Conservation (phyloP, 495 filamentous ascomycete species). For the Saxophila tyrrhenica region DNA sequence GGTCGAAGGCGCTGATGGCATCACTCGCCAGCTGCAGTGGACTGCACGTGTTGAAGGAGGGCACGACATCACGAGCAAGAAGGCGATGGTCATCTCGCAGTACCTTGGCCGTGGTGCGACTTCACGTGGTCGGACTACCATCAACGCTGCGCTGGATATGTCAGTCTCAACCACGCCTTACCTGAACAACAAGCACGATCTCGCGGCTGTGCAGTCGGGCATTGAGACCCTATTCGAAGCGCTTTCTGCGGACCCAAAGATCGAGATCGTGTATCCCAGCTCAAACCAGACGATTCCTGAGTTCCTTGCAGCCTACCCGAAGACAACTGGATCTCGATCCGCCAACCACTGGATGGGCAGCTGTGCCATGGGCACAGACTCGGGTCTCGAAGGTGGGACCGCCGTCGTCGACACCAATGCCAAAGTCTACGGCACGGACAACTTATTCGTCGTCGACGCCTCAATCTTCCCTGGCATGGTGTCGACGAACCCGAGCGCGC, state of each 20-base stretch:
- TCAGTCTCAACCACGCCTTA: slow-evolving; percentile 44
- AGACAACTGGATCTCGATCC: slow-evolving; percentile 36
- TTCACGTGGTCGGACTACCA: slow-evolving; percentile 51
- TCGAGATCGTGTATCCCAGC: slow-evolving; percentile 44
- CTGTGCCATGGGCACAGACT: slow-evolving; percentile 54
- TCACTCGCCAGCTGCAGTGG: slow-evolving; percentile 55
- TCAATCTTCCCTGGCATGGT: slow-evolving; percentile 52
- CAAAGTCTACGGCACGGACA: slow-evolving; percentile 60
- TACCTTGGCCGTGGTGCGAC: slow-evolving; percentile 54
- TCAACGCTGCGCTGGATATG: slow-evolving; percentile 45
- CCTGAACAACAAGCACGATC: slow-evolving; percentile 42
- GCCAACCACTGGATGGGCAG: slow-evolving; percentile 63
- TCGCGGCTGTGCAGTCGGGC: slow-evolving; percentile 37
- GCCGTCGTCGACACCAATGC: slow-evolving; percentile 60
- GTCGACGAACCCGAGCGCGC: slow-evolving; percentile 48
- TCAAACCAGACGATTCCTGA: slow-evolving; percentile 39
- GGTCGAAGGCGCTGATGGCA: slow-evolving; percentile 48
- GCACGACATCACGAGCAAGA: slow-evolving; percentile 28
- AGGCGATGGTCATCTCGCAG: slow-evolving; percentile 50
- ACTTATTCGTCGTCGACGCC: slow-evolving; percentile 54
- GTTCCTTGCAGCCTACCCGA: slow-evolving; percentile 44
- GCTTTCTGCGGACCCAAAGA: slow-evolving; percentile 39
- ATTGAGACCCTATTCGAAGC: slow-evolving; percentile 49
- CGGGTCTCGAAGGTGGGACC: slow-evolving; percentile 52
- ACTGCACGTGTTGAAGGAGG: slow-evolving; percentile 51